Evolutionary conservation across 2,329 filamentous ascomycete genomes (phyloP).

Genomic region (Aulographum hederae): DNA sequence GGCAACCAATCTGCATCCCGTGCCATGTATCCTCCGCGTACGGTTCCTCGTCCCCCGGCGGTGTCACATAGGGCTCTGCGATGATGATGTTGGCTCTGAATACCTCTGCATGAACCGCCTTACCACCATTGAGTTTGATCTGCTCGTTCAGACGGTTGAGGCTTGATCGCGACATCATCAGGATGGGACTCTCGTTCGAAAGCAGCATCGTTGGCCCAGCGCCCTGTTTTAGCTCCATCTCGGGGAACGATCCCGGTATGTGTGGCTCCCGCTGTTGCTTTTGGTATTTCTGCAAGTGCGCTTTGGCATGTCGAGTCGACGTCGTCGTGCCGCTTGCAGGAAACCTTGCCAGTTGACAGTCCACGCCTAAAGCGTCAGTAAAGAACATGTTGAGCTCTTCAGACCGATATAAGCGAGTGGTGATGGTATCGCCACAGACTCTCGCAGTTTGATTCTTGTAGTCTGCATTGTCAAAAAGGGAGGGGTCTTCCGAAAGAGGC

Average conservation of each 20-base stretch:
- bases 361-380: constrained; percentile 51
- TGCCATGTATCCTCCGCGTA: constrained; percentile 74
- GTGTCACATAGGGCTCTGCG: constrained; percentile 11
- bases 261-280: constrained; percentile 3
- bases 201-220: constrained; percentile 54
- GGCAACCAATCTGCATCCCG: constrained; percentile 43
- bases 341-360: constrained; percentile 72
- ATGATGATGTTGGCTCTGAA: constrained; percentile 85
- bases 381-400: constrained; percentile 57
- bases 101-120: constrained; percentile 48
- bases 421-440: constrained; percentile 69
- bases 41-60: constrained; percentile 22
- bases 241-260: constrained; percentile 4
- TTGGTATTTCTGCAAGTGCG: constrained; percentile 33
- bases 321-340: constrained; percentile 41
- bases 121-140: constrained; percentile 46
- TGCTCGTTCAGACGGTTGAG: constrained; percentile 58
- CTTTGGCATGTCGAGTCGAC: constrained; percentile 51
- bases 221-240: constrained; percentile 24
- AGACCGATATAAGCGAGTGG: constrained; percentile 51
- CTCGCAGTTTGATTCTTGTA: constrained; percentile 35
- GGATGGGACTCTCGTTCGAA: constrained; percentile 85
- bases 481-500: constrained; percentile 51
- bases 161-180: constrained; percentile 66
- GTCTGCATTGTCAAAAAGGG: constrained; percentile 13